Evolutionary conservation across 768 basidiomycete genomes (phyloP).

Genomic region (Mycena leptocephala): DNA sequence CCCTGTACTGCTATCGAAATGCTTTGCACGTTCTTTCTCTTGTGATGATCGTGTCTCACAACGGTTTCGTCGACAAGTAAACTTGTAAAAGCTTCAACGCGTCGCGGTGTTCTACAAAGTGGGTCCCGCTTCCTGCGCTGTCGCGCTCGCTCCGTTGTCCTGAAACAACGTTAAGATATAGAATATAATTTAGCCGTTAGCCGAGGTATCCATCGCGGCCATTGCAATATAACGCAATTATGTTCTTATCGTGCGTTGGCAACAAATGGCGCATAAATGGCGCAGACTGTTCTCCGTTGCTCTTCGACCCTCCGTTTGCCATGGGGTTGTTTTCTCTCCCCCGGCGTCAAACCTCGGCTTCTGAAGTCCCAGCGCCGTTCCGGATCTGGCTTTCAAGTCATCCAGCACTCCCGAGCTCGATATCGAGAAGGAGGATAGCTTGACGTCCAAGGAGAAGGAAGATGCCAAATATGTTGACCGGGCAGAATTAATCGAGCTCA

Average conservation of each 20-base stretch:
- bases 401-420: background rate
- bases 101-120: background rate
- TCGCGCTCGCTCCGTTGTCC: background rate
- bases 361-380: background rate
- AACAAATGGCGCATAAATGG: background rate
- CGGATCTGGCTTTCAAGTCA: background rate
- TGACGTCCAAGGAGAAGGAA: background rate
- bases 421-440: slow-evolving; percentile 13
- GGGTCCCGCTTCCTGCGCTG: background rate
- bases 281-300: background rate
- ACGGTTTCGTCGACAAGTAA: background rate
- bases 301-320: background rate
- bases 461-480: background rate
- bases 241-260: background rate
- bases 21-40: background rate
- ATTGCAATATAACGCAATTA: background rate
- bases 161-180: background rate
- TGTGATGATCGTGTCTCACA: background rate
- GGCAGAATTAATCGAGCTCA: slow-evolving; percentile 8
- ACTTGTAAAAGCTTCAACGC: background rate
- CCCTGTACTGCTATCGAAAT: slow-evolving; percentile 28
- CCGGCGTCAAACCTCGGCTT: background rate
- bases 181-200: no score
- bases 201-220: background rate
- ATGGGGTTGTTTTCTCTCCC: background rate